Base-by-base conservation (phyloP, 257 asterid species). In the Leonotis leonurus region DNA sequence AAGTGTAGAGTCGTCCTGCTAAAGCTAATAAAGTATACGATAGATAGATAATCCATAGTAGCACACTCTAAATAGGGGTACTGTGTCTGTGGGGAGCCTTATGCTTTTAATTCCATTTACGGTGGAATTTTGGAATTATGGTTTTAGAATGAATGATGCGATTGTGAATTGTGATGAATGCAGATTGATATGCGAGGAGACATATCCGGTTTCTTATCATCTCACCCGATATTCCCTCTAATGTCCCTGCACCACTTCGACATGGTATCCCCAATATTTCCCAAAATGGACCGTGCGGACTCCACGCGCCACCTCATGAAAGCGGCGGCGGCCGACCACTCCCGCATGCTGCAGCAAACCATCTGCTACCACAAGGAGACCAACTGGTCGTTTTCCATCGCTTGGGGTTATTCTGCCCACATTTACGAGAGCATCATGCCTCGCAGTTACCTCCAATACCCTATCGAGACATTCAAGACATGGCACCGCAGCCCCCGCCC, bases 181-280 rank as follows among this genome's bases (percentile, higher is more conserved):
- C 81, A 86, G 89, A 68, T 78, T 37, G 95, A 83, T 81, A 33
- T 86, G 17, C 82, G 70, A 4, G 87, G 91, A 3, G 87, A 83
- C 48, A 62, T 83, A 26, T 87, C 88, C 0, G 95, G 95, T 0
- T 84, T 73, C 58, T 5, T 87, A 39, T 84, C 95, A 17, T 62
- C 87, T 1, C 95, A 81, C 68, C 89, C 95, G 2, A 73, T 71
- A 33, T 62, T 26, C 22, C 78, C 82, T 0, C 17, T 86, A 13
- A n/a, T 74, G 27, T 80, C 94, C 54, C 78, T 86, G 9, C 95
- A 86, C 74, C 95, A 86, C 57, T 77, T 78, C 55, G 95, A 86
- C 72, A 43, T 4, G 51, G 75, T 87, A 17, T 65, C 48, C 1
- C 90, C 90, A 4, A 57, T 80, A 9, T 80, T 78, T n/a, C 90